Conservation (phyloP, 2,329 filamentous ascomycete genomes). For the Pseudogymnoascus sp. region DNA sequence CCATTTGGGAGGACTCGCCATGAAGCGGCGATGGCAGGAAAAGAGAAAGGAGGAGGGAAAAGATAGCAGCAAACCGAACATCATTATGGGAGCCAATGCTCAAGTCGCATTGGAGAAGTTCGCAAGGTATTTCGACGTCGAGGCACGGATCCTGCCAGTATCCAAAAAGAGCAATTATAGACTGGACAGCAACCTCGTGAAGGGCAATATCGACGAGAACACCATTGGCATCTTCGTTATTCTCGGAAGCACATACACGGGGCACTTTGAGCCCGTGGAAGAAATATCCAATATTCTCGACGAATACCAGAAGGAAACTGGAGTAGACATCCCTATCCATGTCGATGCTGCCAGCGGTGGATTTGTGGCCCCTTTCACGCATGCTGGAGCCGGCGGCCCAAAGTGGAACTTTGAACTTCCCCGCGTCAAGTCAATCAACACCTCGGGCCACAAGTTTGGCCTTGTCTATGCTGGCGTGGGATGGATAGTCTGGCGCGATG, state of each 20-base stretch:
- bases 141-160: slow-evolving; percentile 56
- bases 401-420: slow-evolving; percentile 59
- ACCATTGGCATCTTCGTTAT: slow-evolving; percentile 72
- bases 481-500: slow-evolving; percentile 63
- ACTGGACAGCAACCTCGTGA: slow-evolving; percentile 55
- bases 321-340: slow-evolving; percentile 59
- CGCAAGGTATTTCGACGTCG: slow-evolving; percentile 65
- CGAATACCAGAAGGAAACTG: slow-evolving; percentile 51
- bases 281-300: slow-evolving; percentile 59
- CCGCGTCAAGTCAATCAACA: slow-evolving; percentile 59
- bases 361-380: slow-evolving; percentile 53
- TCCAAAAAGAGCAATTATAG: slow-evolving; percentile 51
- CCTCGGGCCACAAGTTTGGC: slow-evolving; percentile 53
- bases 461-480: slow-evolving; percentile 60
- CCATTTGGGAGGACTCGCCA: slow-evolving; percentile 60
- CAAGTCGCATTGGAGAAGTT: slow-evolving; percentile 69
- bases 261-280: slow-evolving; percentile 65
- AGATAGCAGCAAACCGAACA: slow-evolving; percentile 57
- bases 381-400: slow-evolving; percentile 44
- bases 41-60: slow-evolving; percentile 51
- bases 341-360: slow-evolving; percentile 55
- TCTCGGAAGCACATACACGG: slow-evolving; percentile 64
- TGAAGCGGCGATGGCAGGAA: slow-evolving; percentile 69
- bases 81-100: slow-evolving; percentile 66
- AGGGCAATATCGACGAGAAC: slow-evolving; percentile 63